Percentiles rank a stretch among this genome's conserved stretches.
phyloP scores from a whole-genome alignment of 768 basidiomycete species.

The Termitomyces bulborhizus region DNA sequence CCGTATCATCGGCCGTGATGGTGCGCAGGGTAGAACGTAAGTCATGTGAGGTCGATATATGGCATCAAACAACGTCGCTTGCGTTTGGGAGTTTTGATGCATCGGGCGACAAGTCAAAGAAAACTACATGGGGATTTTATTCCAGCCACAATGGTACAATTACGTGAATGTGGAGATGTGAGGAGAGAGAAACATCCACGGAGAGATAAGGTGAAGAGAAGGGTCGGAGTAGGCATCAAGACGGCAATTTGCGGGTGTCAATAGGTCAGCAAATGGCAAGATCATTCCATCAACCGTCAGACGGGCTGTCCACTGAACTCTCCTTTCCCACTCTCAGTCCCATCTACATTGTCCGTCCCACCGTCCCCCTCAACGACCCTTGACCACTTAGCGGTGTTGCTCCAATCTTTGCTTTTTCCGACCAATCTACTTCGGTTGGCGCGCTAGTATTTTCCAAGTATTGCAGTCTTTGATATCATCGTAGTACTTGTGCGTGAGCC shows the following conservation, averaged over 20 bases:
- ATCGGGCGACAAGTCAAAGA: neutral
- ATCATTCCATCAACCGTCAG: slow-evolving; percentile 20
- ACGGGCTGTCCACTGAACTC: slow-evolving; percentile 19
- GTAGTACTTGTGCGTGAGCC: slow-evolving; percentile 11
- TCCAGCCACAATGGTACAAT: neutral
- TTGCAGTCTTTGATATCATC: slow-evolving; percentile 2
- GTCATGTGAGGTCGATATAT: neutral
- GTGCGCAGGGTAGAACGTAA: neutral
- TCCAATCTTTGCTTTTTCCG: slow-evolving; percentile 2
- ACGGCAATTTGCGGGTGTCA: slow-evolving; percentile 18
- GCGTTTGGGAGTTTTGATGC: neutral
- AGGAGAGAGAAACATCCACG: neutral
- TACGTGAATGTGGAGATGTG: neutral
- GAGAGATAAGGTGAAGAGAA: neutral
- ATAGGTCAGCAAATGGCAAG: slow-evolving; percentile 18
- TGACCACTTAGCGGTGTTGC: slow-evolving; percentile 9
- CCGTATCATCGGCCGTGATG: neutral
- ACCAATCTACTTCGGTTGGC: slow-evolving; percentile 3
- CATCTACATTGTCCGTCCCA: slow-evolving; percentile 17
- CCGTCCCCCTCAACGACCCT: slow-evolving; percentile 20
- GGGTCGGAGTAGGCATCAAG: slow-evolving; percentile 11
- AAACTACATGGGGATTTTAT: neutral
- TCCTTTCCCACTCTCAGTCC: slow-evolving; percentile 20
- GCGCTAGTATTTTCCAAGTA: neutral
- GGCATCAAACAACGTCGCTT: slow-evolving; percentile 1